These are phyloP conservation scores for Dispira parvispora DNA, from an alignment of 192 early-diverging fungal genomes.

Conservation along the genomic window DNA sequence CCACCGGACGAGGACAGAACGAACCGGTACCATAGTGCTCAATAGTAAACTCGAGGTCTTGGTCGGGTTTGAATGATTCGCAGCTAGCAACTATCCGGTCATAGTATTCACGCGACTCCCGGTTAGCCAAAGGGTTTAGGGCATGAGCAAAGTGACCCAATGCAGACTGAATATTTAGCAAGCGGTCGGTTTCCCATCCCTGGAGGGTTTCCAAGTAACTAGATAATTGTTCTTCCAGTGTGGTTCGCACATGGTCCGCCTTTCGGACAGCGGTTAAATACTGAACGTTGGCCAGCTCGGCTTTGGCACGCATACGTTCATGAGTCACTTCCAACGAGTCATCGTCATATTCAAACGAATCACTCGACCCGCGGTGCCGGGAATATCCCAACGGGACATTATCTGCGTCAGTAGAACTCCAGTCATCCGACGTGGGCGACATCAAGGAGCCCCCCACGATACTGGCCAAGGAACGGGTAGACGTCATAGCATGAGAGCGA, in stretches of 20 bases:
- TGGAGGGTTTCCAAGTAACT: slow-evolving; percentile 33
- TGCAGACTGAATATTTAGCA: slow-evolving; percentile 29
- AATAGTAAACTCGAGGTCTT: slow-evolving; percentile 60
- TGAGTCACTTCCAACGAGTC: slow-evolving; percentile 13
- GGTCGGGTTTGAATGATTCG: slow-evolving; percentile 58
- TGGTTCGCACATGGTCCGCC: slow-evolving; percentile 44
- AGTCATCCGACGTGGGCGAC: slow-evolving; percentile 13
- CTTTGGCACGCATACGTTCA: slow-evolving; percentile 38
- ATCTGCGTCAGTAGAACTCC: not conserved
- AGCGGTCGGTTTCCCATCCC: slow-evolving; percentile 31
- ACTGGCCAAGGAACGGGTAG: slow-evolving; percentile 3
- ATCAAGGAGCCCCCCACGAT: slow-evolving; percentile 13
- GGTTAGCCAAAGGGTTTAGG: slow-evolving; percentile 21
- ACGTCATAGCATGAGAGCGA: no score
- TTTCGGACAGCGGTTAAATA: slow-evolving; percentile 45
- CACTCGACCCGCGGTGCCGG: not conserved
- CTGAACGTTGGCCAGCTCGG: slow-evolving; percentile 43
- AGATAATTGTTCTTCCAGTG: slow-evolving; percentile 45
- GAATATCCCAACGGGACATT: not conserved
- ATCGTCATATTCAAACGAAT: slow-evolving; percentile 16
- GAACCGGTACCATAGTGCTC: slow-evolving; percentile 53
- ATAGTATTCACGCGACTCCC: slow-evolving; percentile 35
- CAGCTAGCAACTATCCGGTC: slow-evolving; percentile 36
- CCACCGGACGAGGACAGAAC: slow-evolving; percentile 48
- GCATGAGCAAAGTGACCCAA: slow-evolving; percentile 22